Conservation (phyloP, 2,329 filamentous ascomycete species). For the Ascochyta koolunga region DNA sequence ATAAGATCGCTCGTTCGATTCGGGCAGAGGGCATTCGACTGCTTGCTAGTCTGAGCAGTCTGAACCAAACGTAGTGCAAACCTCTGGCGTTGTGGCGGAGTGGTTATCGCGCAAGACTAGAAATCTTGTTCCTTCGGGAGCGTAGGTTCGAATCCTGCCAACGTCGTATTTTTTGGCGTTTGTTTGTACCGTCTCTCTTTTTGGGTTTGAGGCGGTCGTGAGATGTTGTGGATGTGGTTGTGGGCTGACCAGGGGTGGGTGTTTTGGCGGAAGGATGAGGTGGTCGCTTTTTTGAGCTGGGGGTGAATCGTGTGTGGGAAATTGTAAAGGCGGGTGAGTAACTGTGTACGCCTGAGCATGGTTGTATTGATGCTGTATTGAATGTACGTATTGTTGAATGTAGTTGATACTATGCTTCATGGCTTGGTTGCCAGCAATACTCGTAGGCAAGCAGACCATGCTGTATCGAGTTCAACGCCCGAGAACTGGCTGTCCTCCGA, state of each 20-base stretch:
- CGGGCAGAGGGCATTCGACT: slow-evolving; percentile 13
- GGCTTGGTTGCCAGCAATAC: not conserved
- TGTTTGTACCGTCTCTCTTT: not conserved
- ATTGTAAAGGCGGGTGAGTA: not conserved
- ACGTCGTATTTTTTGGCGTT: slow-evolving; percentile 36
- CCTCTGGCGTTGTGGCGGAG: slow-evolving; percentile 45
- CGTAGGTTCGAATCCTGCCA: slow-evolving; percentile 48
- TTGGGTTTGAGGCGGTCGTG: not conserved
- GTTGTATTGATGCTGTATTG: not conserved
- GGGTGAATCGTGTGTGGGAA: not conserved
- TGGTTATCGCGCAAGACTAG: slow-evolving; percentile 51
- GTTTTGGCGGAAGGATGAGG: not conserved
- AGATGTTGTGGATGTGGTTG: not conserved
- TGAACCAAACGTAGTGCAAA: not conserved
- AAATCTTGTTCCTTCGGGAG: slow-evolving; percentile 50
- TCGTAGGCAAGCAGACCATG: too few relatives aligned
- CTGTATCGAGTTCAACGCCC: too few relatives aligned
- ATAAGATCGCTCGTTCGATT: slow-evolving; percentile 20
- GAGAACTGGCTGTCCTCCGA: not conserved
- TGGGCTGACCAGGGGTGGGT: not conserved
- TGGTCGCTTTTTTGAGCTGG: not conserved
- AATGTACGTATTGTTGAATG: not conserved
- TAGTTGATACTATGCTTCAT: not conserved
- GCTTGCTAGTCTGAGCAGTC: slow-evolving; percentile 6
- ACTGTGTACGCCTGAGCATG: not conserved